A percentile compares a stretch with the other conserved stretches of the same genome.
Evolutionary conservation across 495 filamentous ascomycete species (phyloP).

Genomic region (Penicillium egyptiacum): DNA sequence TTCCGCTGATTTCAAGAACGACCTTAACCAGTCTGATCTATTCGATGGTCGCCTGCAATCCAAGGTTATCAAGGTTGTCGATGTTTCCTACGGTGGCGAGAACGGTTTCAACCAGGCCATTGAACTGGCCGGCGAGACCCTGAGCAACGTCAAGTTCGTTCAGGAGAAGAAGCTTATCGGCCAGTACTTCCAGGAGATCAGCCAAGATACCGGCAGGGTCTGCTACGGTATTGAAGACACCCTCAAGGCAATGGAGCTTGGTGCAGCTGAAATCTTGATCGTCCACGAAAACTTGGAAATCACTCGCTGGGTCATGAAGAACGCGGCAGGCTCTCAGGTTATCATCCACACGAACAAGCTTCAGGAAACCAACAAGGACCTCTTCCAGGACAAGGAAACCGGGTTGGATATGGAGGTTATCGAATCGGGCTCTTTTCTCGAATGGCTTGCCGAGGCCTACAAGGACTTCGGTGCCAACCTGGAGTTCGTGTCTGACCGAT

Average conservation of each 20-base stretch:
- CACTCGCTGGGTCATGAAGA: constrained; percentile 85
- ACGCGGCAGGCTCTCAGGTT: constrained; percentile 64
- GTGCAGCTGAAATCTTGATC: constrained; percentile 90
- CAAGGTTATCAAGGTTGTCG: constrained; percentile 98
- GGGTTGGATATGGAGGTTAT: constrained; percentile 95
- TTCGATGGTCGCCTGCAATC: constrained; percentile 86
- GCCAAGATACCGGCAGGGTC: constrained; percentile 89
- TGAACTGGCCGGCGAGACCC: constrained; percentile 89
- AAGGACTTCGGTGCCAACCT: constrained; percentile 95
- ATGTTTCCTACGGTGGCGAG: constrained; percentile 97
- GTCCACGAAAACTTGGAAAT: constrained; percentile 98
- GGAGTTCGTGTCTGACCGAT: constrained; percentile 96
- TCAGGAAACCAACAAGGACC: constrained; percentile 75
- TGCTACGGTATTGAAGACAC: constrained; percentile 99
- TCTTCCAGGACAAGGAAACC: constrained; percentile 92
- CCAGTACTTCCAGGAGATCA: constrained; percentile 98
- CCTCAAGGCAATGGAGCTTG: constrained; percentile 93
- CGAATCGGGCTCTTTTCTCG: constrained; percentile 84
- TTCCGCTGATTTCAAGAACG: constrained; percentile 99
- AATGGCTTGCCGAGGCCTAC: constrained; percentile 98
- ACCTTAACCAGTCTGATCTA: constrained; percentile 95
- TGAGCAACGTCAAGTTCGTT: constrained; percentile 99
- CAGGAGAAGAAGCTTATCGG: constrained; percentile 99
- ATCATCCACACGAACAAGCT: constrained; percentile 85
- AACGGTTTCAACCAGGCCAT: constrained; percentile 99